phyloP scores from a whole-genome alignment of 306 rosid species.

The Cyclanthera cordifolia region DNA sequence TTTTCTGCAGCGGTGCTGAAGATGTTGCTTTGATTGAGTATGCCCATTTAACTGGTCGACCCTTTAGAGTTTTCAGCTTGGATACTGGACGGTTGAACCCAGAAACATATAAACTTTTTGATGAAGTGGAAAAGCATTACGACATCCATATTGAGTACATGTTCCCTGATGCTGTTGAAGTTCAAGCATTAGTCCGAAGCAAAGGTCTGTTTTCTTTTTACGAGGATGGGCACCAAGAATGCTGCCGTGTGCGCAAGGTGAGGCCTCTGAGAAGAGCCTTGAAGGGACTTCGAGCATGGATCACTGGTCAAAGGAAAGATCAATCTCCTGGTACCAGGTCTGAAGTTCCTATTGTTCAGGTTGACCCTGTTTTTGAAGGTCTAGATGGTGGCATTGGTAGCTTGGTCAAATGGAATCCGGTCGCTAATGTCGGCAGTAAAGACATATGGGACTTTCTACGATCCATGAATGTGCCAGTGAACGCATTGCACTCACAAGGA shows the following conservation, averaged over 20 bases:
- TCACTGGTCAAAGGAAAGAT: constrained; percentile 90
- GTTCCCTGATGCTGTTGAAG: constrained; percentile 92
- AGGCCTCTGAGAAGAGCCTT: constrained; percentile 85
- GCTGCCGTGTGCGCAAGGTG: constrained; percentile 95
- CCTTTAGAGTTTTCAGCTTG: constrained; percentile 75
- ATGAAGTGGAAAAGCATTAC: constrained; percentile 72
- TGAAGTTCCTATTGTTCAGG: constrained; percentile 70
- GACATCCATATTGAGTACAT: constrained; percentile 88
- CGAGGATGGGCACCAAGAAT: constrained; percentile 98
- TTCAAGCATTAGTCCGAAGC: constrained; percentile 79
- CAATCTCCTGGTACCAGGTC: constrained; percentile 90
- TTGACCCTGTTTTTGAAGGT: constrained; percentile 88
- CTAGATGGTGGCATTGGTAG: constrained; percentile 80
- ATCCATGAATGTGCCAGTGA: constrained; percentile 78
- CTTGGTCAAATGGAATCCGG: constrained; percentile 95
- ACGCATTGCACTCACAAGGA: constrained; percentile 73
- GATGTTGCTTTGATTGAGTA: constrained; percentile 94
- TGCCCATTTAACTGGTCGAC: constrained; percentile 81
- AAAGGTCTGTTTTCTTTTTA: constrained; percentile 91
- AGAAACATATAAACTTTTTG: constrained; percentile 68
- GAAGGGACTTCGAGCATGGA: constrained; percentile 86
- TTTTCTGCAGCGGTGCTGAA: constrained; percentile 82
- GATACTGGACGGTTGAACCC: constrained; percentile 95
- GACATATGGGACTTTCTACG: constrained; percentile 75
- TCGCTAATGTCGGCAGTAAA: constrained; percentile 51